Evolutionary conservation across 2,329 filamentous ascomycete genomes (phyloP), one percentile per base, ranked within the genome.

Genomic region (Onygenales sp.): DNA sequence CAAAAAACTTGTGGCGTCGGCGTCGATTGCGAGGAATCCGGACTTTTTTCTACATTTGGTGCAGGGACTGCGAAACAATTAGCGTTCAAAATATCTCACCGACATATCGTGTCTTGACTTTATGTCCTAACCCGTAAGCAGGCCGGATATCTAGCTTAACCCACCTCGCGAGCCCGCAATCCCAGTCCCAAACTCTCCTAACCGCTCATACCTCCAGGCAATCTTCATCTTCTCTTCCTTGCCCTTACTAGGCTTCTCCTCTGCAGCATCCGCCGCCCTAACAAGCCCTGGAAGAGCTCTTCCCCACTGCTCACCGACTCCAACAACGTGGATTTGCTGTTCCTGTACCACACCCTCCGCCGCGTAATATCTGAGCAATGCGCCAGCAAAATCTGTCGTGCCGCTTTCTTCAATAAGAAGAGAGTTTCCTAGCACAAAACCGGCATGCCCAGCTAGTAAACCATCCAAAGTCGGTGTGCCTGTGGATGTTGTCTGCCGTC

Each of bases 321-420:
- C 92, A 39, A 97, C 77, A 3, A 95, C 82, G 69, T 96, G 90
- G 49, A 98, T 82, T 54, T 84, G 80, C 64, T 98, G 93, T 1
- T 88, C 90, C 65, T 98, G 93, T 5, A 94, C 82, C 3, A 97
- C 80, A 2, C 93, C 93, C 70, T 98, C 91, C 0, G 92, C 91
- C 0, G 90, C 92, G 71, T 89, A 98, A 67, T 93, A 96, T 52
- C 87, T 81, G 44, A 96, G 71, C 54, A 97, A 73, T 31, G 88
- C 82, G 2, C 91, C 88, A 0, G 88, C 84, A 73, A 95, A 98
- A 67, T 98, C 93, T 0, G 93, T 98, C 0, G 92, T 95, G 0
- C 92, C 92, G 54, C 84, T 86, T 64, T 98, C 93, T 65, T 92
- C 88, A 34, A 96, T 74, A 4, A 98, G 72, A 1, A 97, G 65